phyloP scores from a whole-genome alignment of 2,329 filamentous ascomycete genomes.

The Didymella keratinophila region DNA sequence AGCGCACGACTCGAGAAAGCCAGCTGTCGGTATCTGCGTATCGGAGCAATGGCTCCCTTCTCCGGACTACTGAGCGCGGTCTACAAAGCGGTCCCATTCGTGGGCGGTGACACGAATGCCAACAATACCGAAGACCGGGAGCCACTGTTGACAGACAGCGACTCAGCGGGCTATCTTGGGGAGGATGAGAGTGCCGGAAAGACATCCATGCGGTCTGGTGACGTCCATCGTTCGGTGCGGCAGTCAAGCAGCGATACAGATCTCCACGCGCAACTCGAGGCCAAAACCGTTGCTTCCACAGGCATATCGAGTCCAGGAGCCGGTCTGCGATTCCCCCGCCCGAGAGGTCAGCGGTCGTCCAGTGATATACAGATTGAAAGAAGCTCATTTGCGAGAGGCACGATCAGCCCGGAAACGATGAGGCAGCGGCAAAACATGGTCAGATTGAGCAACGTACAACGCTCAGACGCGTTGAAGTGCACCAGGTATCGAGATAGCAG shows the following conservation, averaged over 20 bases:
- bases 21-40: background rate
- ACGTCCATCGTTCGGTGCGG: background rate
- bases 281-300: background rate
- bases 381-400: conserved; percentile 19
- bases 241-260: background rate
- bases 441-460: background rate
- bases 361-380: conserved; percentile 23
- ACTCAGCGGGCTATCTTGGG: background rate
- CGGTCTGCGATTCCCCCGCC: background rate
- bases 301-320: background rate
- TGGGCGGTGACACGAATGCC: background rate
- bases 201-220: background rate
- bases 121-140: background rate
- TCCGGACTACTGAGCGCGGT: background rate
- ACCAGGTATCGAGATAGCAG: background rate
- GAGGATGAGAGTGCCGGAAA: background rate
- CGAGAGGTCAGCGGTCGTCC: conserved; percentile 14
- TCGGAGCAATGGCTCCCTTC: background rate
- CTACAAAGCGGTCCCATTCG: background rate
- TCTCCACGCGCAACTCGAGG: background rate
- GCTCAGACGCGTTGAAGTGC: background rate
- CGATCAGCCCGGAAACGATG: conserved; percentile 4
- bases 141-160: background rate
- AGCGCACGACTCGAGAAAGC: background rate
- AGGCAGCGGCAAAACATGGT: background rate